Base-by-base conservation (phyloP, 192 early-diverging fungal species). In the Linderina pennispora region DNA sequence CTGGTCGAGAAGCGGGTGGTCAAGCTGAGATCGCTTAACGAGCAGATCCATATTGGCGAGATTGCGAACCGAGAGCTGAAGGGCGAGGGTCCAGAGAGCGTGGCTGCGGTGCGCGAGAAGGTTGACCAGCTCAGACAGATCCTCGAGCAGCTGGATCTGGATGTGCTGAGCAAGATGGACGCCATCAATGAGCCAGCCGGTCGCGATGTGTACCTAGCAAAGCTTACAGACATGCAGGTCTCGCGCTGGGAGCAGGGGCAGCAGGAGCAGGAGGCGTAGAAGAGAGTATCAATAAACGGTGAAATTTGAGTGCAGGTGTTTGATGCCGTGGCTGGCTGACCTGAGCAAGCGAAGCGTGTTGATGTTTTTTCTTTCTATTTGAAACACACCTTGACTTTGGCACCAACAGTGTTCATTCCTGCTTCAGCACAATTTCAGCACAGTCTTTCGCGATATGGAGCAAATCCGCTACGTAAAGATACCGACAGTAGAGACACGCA, bases 391-490 rank as follows among this genome's bases (percentile, higher is more conserved):
- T n/a, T n/a, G n/a, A n/a, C n/a, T n/a, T n/a, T n/a, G n/a, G n/a
- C n/a, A n/a, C n/a, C n/a, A n/a, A n/a, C n/a, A n/a, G n/a, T n/a
- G n/a, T n/a, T n/a, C n/a, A n/a, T n/a, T n/a, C n/a, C n/a, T n/a
- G n/a, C n/a, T n/a, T n/a, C n/a, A n/a, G n/a, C n/a, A n/a, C n/a
- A n/a, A n/a, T n/a, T n/a, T n/a, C n/a, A n/a, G n/a, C n/a, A n/a
- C n/a, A n/a, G n/a, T n/a, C n/a, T n/a, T n/a, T n/a, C 2, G 14
- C 18, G n/a, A 23, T n/a, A 70, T 70, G 67, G 67, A 70, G 52
- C 60, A 70, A 47, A 70, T 70, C 22, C 67, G 67, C 39, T 70
- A 70, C 32, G 67, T 70, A 15, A 70, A 70, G 48, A 63, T 70
- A 28, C 67, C 67, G 18, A 26, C 40, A 4, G 38, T 60, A 3